Percentiles rank a stretch among this genome's conserved stretches.
phyloP scores from a whole-genome alignment of 163 green algal species.

The Scenedesmus sp. region DNA sequence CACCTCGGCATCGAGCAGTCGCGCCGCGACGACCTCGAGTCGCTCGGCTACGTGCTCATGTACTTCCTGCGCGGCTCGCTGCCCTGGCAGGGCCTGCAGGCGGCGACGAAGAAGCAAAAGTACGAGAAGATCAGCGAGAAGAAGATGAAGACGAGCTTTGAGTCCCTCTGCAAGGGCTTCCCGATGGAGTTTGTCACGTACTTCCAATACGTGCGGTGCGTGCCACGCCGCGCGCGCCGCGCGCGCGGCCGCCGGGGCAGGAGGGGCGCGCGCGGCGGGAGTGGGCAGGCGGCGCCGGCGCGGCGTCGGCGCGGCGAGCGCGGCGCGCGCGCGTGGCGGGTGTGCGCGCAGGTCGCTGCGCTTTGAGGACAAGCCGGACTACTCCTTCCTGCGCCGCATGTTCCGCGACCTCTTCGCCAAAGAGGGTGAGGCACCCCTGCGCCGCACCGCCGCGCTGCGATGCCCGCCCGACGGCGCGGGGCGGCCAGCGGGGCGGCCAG shows the following conservation, averaged over 20 bases:
- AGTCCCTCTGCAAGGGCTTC: constrained; percentile 82
- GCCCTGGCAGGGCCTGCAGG: constrained; percentile 98
- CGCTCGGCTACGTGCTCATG: constrained; percentile 98
- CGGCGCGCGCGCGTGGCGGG: no score
- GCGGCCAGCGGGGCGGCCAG: no score
- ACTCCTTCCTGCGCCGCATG: constrained; percentile 97
- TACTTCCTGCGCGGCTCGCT: constrained; percentile 98
- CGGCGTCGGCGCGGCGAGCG: no score
- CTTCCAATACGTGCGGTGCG: constrained; percentile 81
- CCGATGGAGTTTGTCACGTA: constrained; percentile 97
- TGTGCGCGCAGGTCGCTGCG: constrained; percentile 87
- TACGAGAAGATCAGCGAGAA: constrained; percentile 99
- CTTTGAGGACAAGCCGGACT: constrained; percentile 99
- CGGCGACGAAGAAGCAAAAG: constrained; percentile 81
- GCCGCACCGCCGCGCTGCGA: not conserved
- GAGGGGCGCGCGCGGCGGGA: no score
- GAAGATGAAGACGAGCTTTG: constrained; percentile 98
- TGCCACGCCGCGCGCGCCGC: not conserved
- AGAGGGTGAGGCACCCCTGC: constrained; percentile 73
- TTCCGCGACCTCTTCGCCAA: constrained; percentile 98
- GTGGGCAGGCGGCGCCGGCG: no score
- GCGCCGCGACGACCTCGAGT: constrained; percentile 94
- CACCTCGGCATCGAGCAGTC: constrained; percentile 98
- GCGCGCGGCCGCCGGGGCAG: no score
- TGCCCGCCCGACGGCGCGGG: no score